Evolutionary conservation across 441 rosid genomes (phyloP).

Genomic region (Erodium trifolium): DNA sequence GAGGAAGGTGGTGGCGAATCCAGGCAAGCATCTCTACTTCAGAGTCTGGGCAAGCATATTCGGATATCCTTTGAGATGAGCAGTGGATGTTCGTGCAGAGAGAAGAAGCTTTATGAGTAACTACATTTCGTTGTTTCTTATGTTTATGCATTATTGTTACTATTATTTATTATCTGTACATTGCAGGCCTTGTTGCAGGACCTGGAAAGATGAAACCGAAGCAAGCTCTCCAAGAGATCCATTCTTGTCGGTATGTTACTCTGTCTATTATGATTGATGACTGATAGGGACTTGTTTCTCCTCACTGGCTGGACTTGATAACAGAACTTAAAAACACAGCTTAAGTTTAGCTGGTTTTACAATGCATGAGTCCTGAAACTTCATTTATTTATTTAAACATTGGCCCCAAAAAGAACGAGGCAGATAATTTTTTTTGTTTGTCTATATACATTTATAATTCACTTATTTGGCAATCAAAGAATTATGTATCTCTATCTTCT

Average conservation of each 20-base stretch:
- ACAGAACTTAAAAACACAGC: background rate
- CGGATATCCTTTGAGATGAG: slow-evolving; percentile 21
- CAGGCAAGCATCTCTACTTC: slow-evolving; percentile 20
- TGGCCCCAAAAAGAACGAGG: too few species aligned
- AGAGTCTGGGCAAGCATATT: slow-evolving; percentile 19
- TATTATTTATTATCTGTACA: background rate
- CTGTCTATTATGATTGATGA: background rate
- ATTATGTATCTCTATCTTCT: too few species aligned
- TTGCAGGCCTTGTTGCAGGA: background rate
- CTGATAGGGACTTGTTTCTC: background rate
- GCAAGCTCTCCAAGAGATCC: slow-evolving; percentile 1
- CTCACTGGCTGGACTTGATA: too few species aligned
- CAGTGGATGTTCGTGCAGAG: background rate
- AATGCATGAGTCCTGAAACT: background rate
- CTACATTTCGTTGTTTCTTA: slow-evolving; percentile 2
- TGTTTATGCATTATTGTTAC: background rate
- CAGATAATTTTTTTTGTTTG: too few species aligned
- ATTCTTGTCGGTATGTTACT: background rate
- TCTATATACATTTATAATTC: too few species aligned
- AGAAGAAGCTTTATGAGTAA: background rate
- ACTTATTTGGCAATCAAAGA: too few species aligned
- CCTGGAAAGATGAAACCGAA: slow-evolving; percentile 8
- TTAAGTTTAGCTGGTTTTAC: background rate
- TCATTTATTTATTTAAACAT: background rate
- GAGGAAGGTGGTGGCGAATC: slow-evolving; percentile 21